Percentiles rank a stretch among this genome's conserved stretches.
Conservation (phyloP, 2,329 filamentous ascomycete genomes). For the Ophiostoma ulmi region DNA sequence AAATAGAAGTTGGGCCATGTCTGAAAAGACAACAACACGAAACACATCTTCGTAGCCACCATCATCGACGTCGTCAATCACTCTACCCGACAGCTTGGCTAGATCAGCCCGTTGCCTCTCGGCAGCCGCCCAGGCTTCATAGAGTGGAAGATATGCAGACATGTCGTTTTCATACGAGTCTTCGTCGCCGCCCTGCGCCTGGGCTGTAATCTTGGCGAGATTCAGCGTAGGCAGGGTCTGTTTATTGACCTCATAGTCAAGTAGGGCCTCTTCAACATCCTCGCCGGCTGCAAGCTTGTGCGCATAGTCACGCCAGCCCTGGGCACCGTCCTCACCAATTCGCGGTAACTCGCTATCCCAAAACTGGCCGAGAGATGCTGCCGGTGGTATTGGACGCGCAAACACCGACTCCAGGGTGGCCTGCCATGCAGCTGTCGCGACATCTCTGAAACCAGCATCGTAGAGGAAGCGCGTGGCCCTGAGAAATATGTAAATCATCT, state of each 20-base stretch:
- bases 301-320: conserved; percentile 61
- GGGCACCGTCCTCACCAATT: conserved; percentile 66
- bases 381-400: conserved; percentile 44
- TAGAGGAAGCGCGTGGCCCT: conserved; percentile 68
- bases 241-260: conserved; percentile 7
- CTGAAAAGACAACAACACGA: conserved; percentile 72
- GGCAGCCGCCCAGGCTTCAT: conserved; percentile 47
- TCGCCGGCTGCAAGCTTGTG: conserved; percentile 32
- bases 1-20: conserved; percentile 62
- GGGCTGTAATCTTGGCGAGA: conserved; percentile 9
- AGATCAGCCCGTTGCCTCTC: conserved; percentile 49
- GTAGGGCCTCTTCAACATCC: conserved; percentile 17
- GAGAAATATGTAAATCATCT: conserved; percentile 66
- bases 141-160: conserved; percentile 31
- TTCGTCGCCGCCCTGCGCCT: conserved; percentile 23
- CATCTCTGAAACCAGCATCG: conserved; percentile 72
- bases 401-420: conserved; percentile 68
- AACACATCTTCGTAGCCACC: conserved; percentile 78
- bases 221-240: conserved; percentile 21
- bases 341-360: conserved; percentile 83
- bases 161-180: conserved; percentile 16
- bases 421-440: conserved; percentile 78
- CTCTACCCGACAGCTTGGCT: conserved; percentile 62
- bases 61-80: conserved; percentile 66
- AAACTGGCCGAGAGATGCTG: conserved; percentile 48